A percentile compares a stretch with the other conserved stretches of the same genome.
Conservation (phyloP, 257 asterid genomes). For the Penstemon newberryi region DNA sequence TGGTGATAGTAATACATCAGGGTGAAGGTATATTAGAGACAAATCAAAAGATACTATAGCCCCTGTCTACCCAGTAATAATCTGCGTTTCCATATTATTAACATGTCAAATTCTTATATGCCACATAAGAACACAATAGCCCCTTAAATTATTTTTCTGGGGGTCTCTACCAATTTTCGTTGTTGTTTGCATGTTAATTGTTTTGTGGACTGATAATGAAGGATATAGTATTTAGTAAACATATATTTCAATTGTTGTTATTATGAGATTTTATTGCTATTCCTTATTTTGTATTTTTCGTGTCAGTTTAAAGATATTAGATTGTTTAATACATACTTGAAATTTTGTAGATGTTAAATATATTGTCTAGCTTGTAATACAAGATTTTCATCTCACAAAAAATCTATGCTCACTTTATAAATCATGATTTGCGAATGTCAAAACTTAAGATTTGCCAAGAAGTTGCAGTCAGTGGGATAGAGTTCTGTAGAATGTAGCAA, state of each 20-base stretch:
- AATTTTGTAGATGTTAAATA: too few species aligned
- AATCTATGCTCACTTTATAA: background rate
- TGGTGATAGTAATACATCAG: background rate
- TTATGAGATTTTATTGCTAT: background rate
- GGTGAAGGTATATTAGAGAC: background rate
- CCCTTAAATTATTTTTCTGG: background rate
- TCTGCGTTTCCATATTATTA: background rate
- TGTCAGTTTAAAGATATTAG: background rate
- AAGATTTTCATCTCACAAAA: background rate
- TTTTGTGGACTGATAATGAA: too few species aligned
- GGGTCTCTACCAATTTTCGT: background rate
- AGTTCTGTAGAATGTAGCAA: background rate
- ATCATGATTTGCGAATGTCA: background rate
- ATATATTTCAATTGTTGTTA: too few species aligned
- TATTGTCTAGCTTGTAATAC: background rate
- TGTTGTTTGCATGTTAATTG: too few species aligned
- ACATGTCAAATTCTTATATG: background rate
- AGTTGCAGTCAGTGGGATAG: background rate
- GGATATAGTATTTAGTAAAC: too few species aligned
- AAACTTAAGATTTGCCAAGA: background rate
- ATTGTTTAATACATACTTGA: background rate
- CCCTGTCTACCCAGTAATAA: constrained; percentile 3
- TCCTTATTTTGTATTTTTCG: background rate
- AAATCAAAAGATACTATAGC: background rate
- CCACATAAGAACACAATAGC: background rate